Conservation (phyloP, 2,329 filamentous ascomycete genomes). For the Diaporthe longicolla region DNA sequence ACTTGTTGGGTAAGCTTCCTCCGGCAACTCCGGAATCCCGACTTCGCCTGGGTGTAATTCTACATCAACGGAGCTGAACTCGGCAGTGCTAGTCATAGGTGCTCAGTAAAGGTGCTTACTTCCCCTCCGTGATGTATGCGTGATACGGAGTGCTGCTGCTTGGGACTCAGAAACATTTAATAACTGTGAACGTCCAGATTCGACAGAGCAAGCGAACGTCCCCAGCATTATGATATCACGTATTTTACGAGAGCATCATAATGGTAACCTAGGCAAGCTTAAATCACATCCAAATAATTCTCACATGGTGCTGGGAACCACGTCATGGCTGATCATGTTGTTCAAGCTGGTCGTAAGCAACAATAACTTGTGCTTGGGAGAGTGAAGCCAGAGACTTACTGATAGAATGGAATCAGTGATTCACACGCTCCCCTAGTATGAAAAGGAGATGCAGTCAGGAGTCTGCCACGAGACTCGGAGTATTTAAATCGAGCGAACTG, state of each 20-base stretch:
- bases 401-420: neutral
- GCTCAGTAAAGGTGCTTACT: too few species aligned
- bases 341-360: neutral
- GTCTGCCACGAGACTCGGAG: neutral
- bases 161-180: neutral
- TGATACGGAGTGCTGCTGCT: neutral
- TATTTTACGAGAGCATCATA: too few species aligned
- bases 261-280: neutral
- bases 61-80: neutral
- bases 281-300: neutral
- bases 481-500: neutral
- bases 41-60: too few species aligned
- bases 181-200: neutral
- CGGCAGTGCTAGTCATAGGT: too few species aligned
- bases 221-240: too few species aligned
- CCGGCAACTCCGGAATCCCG: too few species aligned
- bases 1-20: too few species aligned
- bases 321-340: neutral
- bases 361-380: neutral
- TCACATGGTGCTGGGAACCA: neutral
- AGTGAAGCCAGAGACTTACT: neutral
- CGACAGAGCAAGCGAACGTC: neutral
- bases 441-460: neutral
- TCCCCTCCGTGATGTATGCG: too few species aligned
- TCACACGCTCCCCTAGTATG: neutral